Base-by-base conservation (phyloP, 352 stramenopile genomes). In the Pythium dissotocum region DNA sequence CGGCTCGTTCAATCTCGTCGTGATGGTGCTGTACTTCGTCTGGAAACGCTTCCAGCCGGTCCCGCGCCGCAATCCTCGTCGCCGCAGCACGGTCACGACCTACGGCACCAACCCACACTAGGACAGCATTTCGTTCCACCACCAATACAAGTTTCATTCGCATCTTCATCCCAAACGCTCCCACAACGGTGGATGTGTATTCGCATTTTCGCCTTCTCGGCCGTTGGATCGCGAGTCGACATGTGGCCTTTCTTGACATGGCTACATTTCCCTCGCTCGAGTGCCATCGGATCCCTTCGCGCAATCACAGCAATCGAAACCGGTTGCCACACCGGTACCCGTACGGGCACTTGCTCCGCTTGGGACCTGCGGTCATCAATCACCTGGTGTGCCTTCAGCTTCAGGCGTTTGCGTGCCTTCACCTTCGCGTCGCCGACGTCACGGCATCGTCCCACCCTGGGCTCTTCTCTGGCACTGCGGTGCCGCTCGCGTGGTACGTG, bases 11-110 rank as follows among this genome's bases (percentile, higher is more conserved):
- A 94, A 94, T 56, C 32, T 91, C 35, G 63, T 60, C 32, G 61
- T 94, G 24, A 87, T 80, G 48, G 58, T 76, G 32, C 59, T 70
- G 4, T 94, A 92, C 52, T 51, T 89, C 33, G 70, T 91, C 35
- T 94, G 86, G 86, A 82, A 79, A 44, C 79, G 73, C 62, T 87
- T 79, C 58, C 86, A 90, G 63, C 77, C 69, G 35, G 6, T 40
- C 14, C n/a, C 48, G 69, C 64, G 38, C 44, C 44, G n/a, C 58
- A 49, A 12, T 28, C 42, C 42, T 28, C 53, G 46, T 24, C 58
- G 44, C 18, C 38, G 36, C 3, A 61, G 30, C 63, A 46, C 63
- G 8, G 30, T 66, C 21, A 63, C 36, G 0, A 61, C 62, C 24
- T 75, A 75, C 69, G 69, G 69, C 44, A 71, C 69, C n/a, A 35